Base-by-base conservation (phyloP, 306 rosid genomes). In the Vigna hirtella region DNA sequence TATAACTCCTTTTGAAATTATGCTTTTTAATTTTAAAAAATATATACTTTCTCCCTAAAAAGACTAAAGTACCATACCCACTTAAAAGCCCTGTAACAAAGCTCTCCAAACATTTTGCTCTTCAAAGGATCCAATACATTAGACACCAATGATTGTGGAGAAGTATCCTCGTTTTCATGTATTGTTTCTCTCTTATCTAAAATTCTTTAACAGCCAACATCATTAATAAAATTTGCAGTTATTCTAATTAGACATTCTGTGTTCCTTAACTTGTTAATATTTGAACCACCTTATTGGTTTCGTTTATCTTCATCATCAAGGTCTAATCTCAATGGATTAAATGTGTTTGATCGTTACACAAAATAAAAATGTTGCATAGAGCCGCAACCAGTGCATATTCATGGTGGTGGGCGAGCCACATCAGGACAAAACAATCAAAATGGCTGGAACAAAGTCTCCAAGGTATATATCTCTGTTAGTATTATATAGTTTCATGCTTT, bases 371-470 rank as follows among this genome's bases (percentile, higher is more conserved):
- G 98, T 91, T 96, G 87, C 88, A 91, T 34, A 93, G 99, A 84
- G 99, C 97, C 70, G 98, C 98, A 74, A 90, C 91, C 80, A 93
- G 89, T 78, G 97, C 99, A 38, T 93, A 88, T 85, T 87, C 99
- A 76, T 96, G 98, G 97, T 96, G 99, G 99, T 96, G 99, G 99
- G 98, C 90, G 7, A 96, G 98, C 86, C 99, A 93, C 86, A 73
- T 96, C 66, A 87, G 99, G 85, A 93, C 99, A 68, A 96, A 96
- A 76, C 99, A 96, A 81, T 91, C 99, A n/a, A 96, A 89, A 87
- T 96, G 99, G 99, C 87, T 96, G 66, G 98, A 96, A 84, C 88
- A 91, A 72, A 93, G 88, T 80, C 94, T 96, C 88, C 91, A 83
- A 70, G 99, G 99, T 93, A 83, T 28, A 71, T 90, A 76, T 26